Percentiles rank a stretch among this genome's conserved stretches.
phyloP scores from a whole-genome alignment of 768 basidiomycete species.

The Hysterangium stoloniferum region DNA sequence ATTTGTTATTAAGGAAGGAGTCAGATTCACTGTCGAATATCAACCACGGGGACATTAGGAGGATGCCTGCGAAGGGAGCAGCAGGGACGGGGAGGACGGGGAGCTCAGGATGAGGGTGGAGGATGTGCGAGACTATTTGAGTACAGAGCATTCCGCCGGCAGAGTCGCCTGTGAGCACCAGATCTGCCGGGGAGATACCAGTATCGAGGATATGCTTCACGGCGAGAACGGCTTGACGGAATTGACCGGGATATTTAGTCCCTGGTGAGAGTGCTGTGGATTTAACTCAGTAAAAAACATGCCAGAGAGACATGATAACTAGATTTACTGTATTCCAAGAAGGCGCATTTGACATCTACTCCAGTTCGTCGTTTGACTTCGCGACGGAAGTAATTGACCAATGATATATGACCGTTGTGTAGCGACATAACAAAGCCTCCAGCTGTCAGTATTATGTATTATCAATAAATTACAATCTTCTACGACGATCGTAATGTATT shows the following conservation, averaged over 20 bases:
- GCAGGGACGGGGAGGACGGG: neutral
- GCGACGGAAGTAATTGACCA: constrained; percentile 4
- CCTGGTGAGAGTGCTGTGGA: constrained; percentile 15
- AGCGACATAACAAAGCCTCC: constrained; percentile 7
- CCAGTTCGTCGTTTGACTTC: neutral
- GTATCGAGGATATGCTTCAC: constrained; percentile 15
- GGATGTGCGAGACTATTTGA: constrained; percentile 17
- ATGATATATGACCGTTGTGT: neutral
- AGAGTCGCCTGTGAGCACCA: constrained; percentile 18
- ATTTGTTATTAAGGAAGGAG: neutral
- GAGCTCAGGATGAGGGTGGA: constrained; percentile 15
- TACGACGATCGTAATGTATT: no score
- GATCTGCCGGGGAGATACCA: constrained; percentile 14
- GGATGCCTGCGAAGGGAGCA: constrained; percentile 10
- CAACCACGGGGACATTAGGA: constrained; percentile 15
- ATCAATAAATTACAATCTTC: no score
- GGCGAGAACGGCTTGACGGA: constrained; percentile 15
- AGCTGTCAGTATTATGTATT: neutral
- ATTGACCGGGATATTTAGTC: constrained; percentile 16
- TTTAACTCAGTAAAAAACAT: neutral
- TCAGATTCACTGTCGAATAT: constrained; percentile 5
- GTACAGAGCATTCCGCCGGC: constrained; percentile 17
- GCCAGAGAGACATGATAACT: neutral
- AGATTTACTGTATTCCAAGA: constrained; percentile 8
- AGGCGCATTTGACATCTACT: neutral